These are phyloP conservation scores for Leucosporidium creatinivorum DNA, from an alignment of 768 basidiomycete genomes.

Conservation along the genomic window DNA sequence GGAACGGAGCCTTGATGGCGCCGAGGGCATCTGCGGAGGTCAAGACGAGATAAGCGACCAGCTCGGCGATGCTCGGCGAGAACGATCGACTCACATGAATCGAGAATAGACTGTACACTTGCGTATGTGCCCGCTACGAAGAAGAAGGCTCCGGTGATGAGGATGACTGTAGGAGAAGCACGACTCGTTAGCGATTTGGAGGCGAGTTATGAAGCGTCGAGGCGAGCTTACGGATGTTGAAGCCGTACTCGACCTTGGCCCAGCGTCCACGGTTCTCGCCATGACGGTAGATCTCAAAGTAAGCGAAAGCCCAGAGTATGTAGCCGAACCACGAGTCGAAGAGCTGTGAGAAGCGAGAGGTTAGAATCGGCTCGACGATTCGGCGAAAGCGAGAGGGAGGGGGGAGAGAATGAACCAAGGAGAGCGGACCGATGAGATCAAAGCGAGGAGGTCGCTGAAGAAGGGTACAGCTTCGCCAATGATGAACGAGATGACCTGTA, in stretches of 20 bases:
- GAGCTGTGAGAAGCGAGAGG: no score
- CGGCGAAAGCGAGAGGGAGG: no score
- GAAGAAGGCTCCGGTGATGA: constrained; percentile 33
- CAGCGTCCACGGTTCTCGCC: neutral
- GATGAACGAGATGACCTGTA: constrained; percentile 10
- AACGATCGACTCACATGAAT: constrained; percentile 10
- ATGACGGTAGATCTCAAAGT: neutral
- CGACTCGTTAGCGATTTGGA: no score
- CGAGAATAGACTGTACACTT: constrained; percentile 8
- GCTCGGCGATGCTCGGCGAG: no score
- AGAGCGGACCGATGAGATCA: constrained; percentile 28
- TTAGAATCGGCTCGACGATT: no score
- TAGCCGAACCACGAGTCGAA: constrained; percentile 30
- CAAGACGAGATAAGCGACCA: neutral
- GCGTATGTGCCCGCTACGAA: constrained; percentile 25
- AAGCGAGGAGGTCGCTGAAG: constrained; percentile 24
- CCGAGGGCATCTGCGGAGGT: constrained; percentile 10
- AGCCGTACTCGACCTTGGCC: no score
- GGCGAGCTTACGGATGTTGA: neutral
- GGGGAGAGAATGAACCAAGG: no score
- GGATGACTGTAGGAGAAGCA: neutral
- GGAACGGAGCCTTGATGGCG: constrained; percentile 14
- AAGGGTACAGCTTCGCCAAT: constrained; percentile 26
- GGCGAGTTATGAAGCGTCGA: neutral
- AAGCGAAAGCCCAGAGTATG: constrained; percentile 29